Evolutionary conservation across 1,139 yeast species (phyloP).

Genomic region (Zhuliangozyma blackwelliae): DNA sequence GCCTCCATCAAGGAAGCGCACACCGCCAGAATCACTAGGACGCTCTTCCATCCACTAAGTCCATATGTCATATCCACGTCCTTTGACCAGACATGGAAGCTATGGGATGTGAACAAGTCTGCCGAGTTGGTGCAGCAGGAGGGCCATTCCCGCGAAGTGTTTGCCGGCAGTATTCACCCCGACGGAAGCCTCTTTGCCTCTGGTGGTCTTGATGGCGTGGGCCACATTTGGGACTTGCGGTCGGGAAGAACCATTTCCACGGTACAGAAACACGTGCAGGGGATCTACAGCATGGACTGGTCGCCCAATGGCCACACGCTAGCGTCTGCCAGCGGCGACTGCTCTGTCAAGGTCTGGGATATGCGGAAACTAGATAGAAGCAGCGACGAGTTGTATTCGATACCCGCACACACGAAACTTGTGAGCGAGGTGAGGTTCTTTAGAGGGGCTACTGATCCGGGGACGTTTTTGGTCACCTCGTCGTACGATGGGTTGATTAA

Average conservation of each 20-base stretch:
- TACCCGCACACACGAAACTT: slow-evolving; percentile 75
- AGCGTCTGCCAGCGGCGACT: slow-evolving; percentile 85
- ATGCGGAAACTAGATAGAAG: slow-evolving; percentile 40
- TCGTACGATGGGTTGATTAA: slow-evolving; percentile 70
- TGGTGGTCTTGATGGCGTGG: slow-evolving; percentile 77
- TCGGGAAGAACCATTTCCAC: slow-evolving; percentile 64
- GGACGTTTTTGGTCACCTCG: slow-evolving; percentile 53
- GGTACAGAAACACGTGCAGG: slow-evolving; percentile 65
- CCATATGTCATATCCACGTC: slow-evolving; percentile 65
- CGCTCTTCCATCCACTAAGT: slow-evolving; percentile 63
- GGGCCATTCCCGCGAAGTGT: slow-evolving; percentile 80
- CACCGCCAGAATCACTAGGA: slow-evolving; percentile 55
- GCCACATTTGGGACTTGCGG: slow-evolving; percentile 82
- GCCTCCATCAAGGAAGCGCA: slow-evolving; percentile 34
- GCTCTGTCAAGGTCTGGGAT: slow-evolving; percentile 84
- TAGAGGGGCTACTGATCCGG: slow-evolving; percentile 15
- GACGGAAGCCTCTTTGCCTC: slow-evolving; percentile 78
- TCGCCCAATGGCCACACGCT: slow-evolving; percentile 70
- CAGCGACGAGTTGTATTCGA: slow-evolving; percentile 40
- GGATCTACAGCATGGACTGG: slow-evolving; percentile 72
- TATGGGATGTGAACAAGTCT: slow-evolving; percentile 66
- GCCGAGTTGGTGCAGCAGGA: slow-evolving; percentile 52
- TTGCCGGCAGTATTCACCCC: slow-evolving; percentile 58
- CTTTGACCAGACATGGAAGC: slow-evolving; percentile 82
- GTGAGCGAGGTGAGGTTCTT: slow-evolving; percentile 65